These are phyloP conservation scores for Globisporangium irregulare DNA, from an alignment of 352 stramenopile species.

Conservation along the genomic window DNA sequence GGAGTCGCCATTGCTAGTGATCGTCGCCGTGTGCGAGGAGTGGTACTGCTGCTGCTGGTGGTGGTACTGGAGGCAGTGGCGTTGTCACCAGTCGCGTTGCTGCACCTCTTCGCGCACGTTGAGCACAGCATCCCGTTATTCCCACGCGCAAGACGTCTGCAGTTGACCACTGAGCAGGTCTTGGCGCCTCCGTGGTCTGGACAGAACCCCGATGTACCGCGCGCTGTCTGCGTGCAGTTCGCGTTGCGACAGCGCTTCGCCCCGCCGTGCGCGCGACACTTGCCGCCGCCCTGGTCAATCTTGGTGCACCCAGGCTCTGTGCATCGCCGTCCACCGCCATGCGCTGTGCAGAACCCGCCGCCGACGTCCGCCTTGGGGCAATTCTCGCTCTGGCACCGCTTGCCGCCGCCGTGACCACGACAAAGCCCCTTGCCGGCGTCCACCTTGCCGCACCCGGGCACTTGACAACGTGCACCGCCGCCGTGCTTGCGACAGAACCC, in stretches of 20 bases:
- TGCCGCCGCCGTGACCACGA: conserved; percentile 69
- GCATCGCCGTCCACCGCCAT: conserved; percentile 76
- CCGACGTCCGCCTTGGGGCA: conserved; percentile 81
- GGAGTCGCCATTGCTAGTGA: background rate
- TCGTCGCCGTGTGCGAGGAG: background rate
- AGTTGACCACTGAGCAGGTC: conserved; percentile 56
- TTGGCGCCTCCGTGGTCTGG: conserved; percentile 59
- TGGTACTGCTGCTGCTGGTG: background rate
- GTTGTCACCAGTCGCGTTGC: background rate
- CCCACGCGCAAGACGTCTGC: conserved; percentile 54
- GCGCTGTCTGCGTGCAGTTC: conserved; percentile 56
- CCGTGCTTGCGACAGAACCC: conserved; percentile 75
- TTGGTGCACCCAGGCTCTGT: conserved; percentile 66
- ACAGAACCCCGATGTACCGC: conserved; percentile 57
- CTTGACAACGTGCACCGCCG: conserved; percentile 72
- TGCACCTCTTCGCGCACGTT: conserved; percentile 30
- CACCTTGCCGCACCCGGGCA: conserved; percentile 69
- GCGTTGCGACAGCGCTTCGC: conserved; percentile 51
- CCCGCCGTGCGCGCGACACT: conserved; percentile 74
- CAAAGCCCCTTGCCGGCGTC: conserved; percentile 74
- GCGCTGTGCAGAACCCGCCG: conserved; percentile 75
- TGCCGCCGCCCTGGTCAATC: conserved; percentile 80
- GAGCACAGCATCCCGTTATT: conserved; percentile 38
- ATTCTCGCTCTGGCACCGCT: conserved; percentile 47
- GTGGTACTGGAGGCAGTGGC: background rate